phyloP scores from a whole-genome alignment of 441 rosid genomes.

The Biscutella auriculata region DNA sequence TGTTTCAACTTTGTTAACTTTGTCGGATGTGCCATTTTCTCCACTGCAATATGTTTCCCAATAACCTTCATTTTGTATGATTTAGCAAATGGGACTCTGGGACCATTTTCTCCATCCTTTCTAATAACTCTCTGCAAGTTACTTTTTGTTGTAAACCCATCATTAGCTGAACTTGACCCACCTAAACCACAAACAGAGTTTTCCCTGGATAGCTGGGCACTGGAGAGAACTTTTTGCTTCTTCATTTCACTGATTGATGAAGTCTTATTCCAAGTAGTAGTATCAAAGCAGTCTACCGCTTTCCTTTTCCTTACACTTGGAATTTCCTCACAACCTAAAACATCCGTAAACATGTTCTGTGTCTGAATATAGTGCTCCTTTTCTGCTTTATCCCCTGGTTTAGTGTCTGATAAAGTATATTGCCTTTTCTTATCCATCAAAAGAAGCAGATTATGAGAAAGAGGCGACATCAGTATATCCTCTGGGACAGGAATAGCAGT shows the following conservation, averaged over 20 bases:
- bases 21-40: conserved; percentile 11
- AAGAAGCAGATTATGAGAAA: conserved; percentile 19
- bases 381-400: conserved; percentile 17
- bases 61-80: conserved; percentile 19
- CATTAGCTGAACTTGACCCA: conserved; percentile 14
- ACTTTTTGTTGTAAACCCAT: conserved; percentile 19
- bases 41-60: conserved; percentile 19
- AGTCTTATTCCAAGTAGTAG: conserved; percentile 22
- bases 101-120: conserved; percentile 18
- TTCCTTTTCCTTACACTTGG: conserved; percentile 25
- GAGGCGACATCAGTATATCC: conserved; percentile 24
- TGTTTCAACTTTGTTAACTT: conserved; percentile 26
- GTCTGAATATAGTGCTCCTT: conserved; percentile 19
- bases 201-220: conserved; percentile 20
- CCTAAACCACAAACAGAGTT: conserved; percentile 22
- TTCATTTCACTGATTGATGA: conserved; percentile 21
- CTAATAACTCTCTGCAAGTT: conserved; percentile 27
- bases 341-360: conserved; percentile 14
- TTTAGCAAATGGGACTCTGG: conserved; percentile 16
- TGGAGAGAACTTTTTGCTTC: conserved; percentile 27
- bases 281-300: conserved; percentile 16
- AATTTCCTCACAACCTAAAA: background rate
- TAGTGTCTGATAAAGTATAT: conserved; percentile 7
- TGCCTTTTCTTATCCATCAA: conserved; percentile 14
- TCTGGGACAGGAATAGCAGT: conserved; percentile 37